A percentile compares a stretch with the other conserved stretches of the same genome.
These are phyloP conservation scores for Dictyostelium capitatum DNA, from an alignment of 78 protist species.

Conservation along the genomic window DNA sequence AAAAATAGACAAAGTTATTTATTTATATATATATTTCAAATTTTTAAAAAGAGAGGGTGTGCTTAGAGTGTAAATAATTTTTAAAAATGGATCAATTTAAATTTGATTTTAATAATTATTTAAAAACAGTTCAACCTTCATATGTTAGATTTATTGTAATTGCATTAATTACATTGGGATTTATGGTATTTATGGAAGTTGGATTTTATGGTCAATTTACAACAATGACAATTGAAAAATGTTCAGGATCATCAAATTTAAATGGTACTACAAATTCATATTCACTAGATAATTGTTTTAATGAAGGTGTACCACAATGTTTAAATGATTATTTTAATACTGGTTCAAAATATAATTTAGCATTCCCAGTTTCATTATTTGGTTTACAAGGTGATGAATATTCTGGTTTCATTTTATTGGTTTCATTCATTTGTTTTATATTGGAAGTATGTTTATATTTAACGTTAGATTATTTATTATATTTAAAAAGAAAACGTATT, in stretches of 20 bases:
- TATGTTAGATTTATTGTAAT: background rate
- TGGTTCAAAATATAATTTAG: background rate
- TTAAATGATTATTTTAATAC: background rate
- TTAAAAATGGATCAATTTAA: background rate
- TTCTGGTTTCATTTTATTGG: background rate
- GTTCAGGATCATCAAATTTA: background rate
- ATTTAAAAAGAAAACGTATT: slow-evolving; percentile 17
- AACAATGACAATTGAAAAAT: background rate
- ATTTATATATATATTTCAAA: no score
- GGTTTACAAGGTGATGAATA: slow-evolving; percentile 12
- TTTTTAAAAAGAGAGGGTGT: no score
- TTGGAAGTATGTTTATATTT: background rate
- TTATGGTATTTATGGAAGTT: slow-evolving; percentile 18
- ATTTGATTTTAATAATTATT: slow-evolving; percentile 26
- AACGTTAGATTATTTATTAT: background rate
- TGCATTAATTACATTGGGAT: background rate
- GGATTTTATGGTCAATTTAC: background rate
- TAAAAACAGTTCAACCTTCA: slow-evolving; percentile 15
- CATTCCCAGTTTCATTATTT: background rate
- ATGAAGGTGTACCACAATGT: slow-evolving; percentile 2
- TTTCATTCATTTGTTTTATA: background rate
- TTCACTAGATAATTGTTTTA: slow-evolving; percentile 7
- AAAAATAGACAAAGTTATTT: no score
- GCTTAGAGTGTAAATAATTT: no score
- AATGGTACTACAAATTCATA: background rate